Base-by-base conservation (phyloP, 164 flowering plant species). In the Berberis vulgaris region DNA sequence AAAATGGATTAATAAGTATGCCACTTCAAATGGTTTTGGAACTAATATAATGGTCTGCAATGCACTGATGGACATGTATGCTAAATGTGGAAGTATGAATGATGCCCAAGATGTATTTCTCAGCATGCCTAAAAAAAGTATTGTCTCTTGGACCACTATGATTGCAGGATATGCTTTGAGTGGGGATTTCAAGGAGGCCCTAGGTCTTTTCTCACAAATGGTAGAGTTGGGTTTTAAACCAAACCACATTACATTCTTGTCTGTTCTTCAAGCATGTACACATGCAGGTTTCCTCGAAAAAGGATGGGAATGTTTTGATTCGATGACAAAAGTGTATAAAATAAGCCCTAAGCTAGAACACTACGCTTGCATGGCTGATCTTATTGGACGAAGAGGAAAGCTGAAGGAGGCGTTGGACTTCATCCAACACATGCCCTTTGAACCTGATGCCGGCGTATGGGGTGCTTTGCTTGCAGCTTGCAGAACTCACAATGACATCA, bases 141-240 rank as follows among this genome's bases (percentile, higher is more conserved):
- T 81, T 52, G 76, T 87, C 52, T 79, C 94, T 7, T 87, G 87
- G 90, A 87, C 88, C 39, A 69, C 84, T 8, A 74, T 87, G 80
- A 81, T 87, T 26, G 7, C 77, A 5, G 93, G 86, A 4, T 82
- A 65, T 72, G 83, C 87, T 55, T 69, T 82, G 72, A 80, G 82
- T 72, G 90, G 94, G 54, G 63, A 73, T 43, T 74, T 64, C 45
- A 46, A 58, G 63, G 82, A 77, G 69, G 86, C 88, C 57, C 62
- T 83, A 47, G 62, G 61, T 47, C 72, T 77, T 66, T 84, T 85
- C 69, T 45, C 49, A 57, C 59, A 39, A 60, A 81, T 85, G 88
- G 7, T 79, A 41, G 65, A 75, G 11, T 59, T 50, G 50, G 83
- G 80, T 26, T 13, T 76, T 53, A 75, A 72, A 63, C 91, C 91